A percentile compares a stretch with the other conserved stretches of the same genome.
Evolutionary conservation across 2,329 filamentous ascomycete species (phyloP).

Genomic region (Xylariaceae sp.): DNA sequence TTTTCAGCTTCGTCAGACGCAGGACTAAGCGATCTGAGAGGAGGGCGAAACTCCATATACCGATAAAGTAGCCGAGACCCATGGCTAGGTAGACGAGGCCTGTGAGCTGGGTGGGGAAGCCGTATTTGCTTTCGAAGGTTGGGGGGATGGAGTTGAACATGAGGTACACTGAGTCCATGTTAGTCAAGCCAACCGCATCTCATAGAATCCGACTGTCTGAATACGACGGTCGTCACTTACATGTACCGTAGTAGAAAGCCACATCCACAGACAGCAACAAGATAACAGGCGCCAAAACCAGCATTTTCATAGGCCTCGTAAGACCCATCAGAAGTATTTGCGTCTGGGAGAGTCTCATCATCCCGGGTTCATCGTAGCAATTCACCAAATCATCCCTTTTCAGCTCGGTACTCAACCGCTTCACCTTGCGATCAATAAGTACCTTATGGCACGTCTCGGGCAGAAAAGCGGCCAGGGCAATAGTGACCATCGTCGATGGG

Average conservation of each 20-base stretch:
- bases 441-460: slow-evolving; percentile 46
- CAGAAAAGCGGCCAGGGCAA: slow-evolving; percentile 38
- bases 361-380: slow-evolving; percentile 39
- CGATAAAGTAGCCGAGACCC: slow-evolving; percentile 39
- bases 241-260: slow-evolving; percentile 47
- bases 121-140: slow-evolving; percentile 44
- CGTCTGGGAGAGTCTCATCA: slow-evolving; percentile 24
- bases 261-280: slow-evolving; percentile 44
- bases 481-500: slow-evolving; percentile 33
- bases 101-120: slow-evolving; percentile 41
- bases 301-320: slow-evolving; percentile 47
- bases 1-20: slow-evolving; percentile 41
- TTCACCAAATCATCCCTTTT: slow-evolving; percentile 41
- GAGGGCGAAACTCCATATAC: slow-evolving; percentile 38
- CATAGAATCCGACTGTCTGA: background rate
- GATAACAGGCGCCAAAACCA: slow-evolving; percentile 45
- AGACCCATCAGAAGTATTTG: slow-evolving; percentile 39
- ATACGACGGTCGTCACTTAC: slow-evolving; percentile 4
- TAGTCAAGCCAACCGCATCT: background rate
- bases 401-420: slow-evolving; percentile 41
- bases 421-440: slow-evolving; percentile 46
- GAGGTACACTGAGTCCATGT: slow-evolving; percentile 38
- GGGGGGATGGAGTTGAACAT: slow-evolving; percentile 51
- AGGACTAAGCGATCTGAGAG: slow-evolving; percentile 43
- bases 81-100: slow-evolving; percentile 47